Base-by-base conservation (phyloP, 345 rosid species). In the Lenwebbia sp. region DNA sequence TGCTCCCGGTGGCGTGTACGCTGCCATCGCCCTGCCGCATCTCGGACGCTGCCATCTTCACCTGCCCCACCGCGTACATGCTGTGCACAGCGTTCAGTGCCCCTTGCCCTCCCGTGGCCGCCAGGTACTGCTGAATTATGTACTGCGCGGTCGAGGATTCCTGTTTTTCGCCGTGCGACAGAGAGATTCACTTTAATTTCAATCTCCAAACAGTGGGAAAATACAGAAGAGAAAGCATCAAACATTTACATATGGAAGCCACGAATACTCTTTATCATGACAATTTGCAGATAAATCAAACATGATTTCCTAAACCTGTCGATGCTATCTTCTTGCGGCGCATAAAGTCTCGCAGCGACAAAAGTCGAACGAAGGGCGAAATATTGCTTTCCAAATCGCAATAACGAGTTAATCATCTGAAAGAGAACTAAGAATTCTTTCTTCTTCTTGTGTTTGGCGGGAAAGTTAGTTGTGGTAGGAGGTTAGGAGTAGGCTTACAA, bases 1-100 rank as follows among this genome's bases (percentile, higher is more conserved):
- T 87, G 85, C 85, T 91, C 19, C 94, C 96, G 60, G 86, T 90
- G 19, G 93, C 55, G 2, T 84, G 89, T 55, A 93, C 89, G 58
- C 90, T 93, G 56, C 91, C 94, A 4, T 92, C 93, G 17, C 94
- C 96, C 54, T 89, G 89, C 10, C 88, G 92, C 97, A 93, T 94
- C 86, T 94, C 98, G 0, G 98, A 93, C 2, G 95, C 98, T 12
- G 86, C 88, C 99, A 97, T 94, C 89, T 91, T 94, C 88, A 97
- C 99, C 65, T 97, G 95, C 75, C 99, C 99, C 47, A 97, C 94
- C 5, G 98, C 99, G 54, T 91, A 95, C 99, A 96, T 96, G 90
- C 95, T 97, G 28, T 83, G 89, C 88, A 94, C 87, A 4, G 92
- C 87, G 62, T 89, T 96, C 87, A 95, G 84, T 2, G 94, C 96